Conservation (phyloP, 2,329 filamentous ascomycete species). For the Diaporthe vaccinii region DNA sequence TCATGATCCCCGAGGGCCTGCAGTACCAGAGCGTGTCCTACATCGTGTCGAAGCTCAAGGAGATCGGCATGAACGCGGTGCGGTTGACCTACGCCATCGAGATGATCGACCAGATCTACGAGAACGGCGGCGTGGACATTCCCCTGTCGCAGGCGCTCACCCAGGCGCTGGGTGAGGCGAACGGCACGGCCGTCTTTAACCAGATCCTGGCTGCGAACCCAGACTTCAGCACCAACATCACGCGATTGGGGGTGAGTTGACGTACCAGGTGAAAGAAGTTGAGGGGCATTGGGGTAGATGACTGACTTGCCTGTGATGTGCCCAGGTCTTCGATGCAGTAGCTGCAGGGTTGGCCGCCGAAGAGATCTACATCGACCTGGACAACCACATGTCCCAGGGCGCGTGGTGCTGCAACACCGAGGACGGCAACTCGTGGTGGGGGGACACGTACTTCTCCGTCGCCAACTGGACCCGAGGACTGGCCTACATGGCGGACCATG, state of each 20-base stretch:
- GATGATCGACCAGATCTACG: constrained; percentile 65
- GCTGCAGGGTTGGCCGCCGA: constrained; percentile 64
- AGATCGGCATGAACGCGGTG: constrained; percentile 67
- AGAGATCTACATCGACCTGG: constrained; percentile 62
- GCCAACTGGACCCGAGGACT: constrained; percentile 67
- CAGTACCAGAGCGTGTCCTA: constrained; percentile 64
- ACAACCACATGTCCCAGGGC: constrained; percentile 65
- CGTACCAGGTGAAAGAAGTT: too few species aligned
- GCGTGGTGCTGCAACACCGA: constrained; percentile 62
- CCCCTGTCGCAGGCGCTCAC: constrained; percentile 53
- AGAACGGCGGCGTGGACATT: constrained; percentile 54
- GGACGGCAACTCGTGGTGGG: constrained; percentile 66
- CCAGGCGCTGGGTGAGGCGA: constrained; percentile 58
- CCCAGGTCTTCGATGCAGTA: constrained; percentile 65
- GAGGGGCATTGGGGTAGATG: background rate
- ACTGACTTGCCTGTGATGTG: constrained; percentile 32
- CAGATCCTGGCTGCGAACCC: constrained; percentile 65
- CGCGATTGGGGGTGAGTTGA: constrained; percentile 55
- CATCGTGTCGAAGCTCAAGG: constrained; percentile 64
- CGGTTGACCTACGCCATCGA: constrained; percentile 69
- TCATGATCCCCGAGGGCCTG: constrained; percentile 69
- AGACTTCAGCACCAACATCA: constrained; percentile 60
- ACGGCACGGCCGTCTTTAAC: constrained; percentile 60
- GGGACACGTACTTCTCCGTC: constrained; percentile 66
- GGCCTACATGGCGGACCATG: constrained; percentile 65